Evolutionary conservation across 2,329 filamentous ascomycete species (phyloP), one percentile per base, ranked within the genome.

Genomic region (Hymenoscyphus repandus): DNA sequence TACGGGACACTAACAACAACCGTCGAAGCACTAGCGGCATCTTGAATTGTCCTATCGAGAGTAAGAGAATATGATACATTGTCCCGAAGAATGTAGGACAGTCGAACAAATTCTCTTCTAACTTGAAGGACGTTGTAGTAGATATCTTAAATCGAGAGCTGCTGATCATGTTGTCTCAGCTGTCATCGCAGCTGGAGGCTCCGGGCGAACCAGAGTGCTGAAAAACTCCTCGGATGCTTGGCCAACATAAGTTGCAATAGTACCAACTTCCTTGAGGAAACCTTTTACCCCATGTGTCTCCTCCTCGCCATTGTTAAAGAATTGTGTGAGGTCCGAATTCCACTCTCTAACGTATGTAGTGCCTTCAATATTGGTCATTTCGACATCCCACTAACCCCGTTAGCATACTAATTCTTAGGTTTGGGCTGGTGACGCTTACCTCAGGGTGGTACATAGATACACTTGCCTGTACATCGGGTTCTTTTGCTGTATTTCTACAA

Each of bases 381-480:
- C 31, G 17, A 18, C 37, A 18, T 66, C 63, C 65, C 65, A 68
- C 7, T 52, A 4, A 4, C 22, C 22, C 22, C 22, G 22, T 27
- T 27, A 27, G 22, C 22, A 27, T 4, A 27, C 22, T 27, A 27
- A 27, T 27, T 27, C 22, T 27, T 27, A 7, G 22, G 22, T 27
- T 27, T 27, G 22, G 22, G 22, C 7, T 27, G 22, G 22, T 4
- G 22, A 27, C 22, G 22, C 7, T 4, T 27, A 27, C 22, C 22
- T 27, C 42, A 2, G 50, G 58, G 47, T 63, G 57, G 36, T 58
- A 65, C 55, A 66, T 58, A 1, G 62, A 57, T 6, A 66, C 55
- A 36, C 59, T 54, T 10, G 59, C 57, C 37, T 49, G 47, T 15
- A 63, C 47, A 3, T 45, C 36, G n/a, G 63, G 63, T 4, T 58